Evolutionary conservation across 106 monocot species (phyloP), one percentile per base, ranked within the genome.

Genomic region (Posidonia australis): DNA sequence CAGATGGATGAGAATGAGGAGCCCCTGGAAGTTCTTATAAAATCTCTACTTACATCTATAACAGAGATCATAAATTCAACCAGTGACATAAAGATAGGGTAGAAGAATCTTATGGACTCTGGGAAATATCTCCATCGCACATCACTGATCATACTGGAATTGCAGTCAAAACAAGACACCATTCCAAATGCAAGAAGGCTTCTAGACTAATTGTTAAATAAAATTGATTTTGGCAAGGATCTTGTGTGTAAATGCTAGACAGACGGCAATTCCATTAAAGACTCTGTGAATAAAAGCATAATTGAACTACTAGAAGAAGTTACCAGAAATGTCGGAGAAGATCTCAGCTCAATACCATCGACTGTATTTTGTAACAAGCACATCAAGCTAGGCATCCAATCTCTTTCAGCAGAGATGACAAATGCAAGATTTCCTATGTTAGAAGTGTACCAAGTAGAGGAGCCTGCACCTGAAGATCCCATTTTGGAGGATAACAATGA

Each of bases 391-490:
- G 68, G 63, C 29, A 30, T 75, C 20, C 14, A 20, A 23, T 71
- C 80, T 16, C 51, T 83, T 28, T 74, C 83, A n/a, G n/a, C n/a
- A n/a, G n/a, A n/a, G n/a, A n/a, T n/a, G n/a, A n/a, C n/a, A n/a
- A n/a, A n/a, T n/a, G n/a, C n/a, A n/a, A n/a, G n/a, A n/a, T n/a
- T n/a, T n/a, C n/a, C n/a, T n/a, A n/a, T n/a, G n/a, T n/a, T n/a
- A n/a, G n/a, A n/a, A n/a, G n/a, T n/a, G n/a, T n/a, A n/a, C n/a
- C 46, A 60, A 64, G 67, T 78, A 85, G 59, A 81, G 81, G 81
- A 62, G n/a, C 43, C 66, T 62, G 77, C 44, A 68, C 51, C 17
- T 12, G 51, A n/a, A 71, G 78, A n/a, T 51, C 44, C 42, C 41
- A 44, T 17, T 13, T 10, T 3, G 7, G 10, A 14, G 17, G 1